Conservation (phyloP, 352 stramenopile genomes). For the Aphanomyces euteiches region DNA sequence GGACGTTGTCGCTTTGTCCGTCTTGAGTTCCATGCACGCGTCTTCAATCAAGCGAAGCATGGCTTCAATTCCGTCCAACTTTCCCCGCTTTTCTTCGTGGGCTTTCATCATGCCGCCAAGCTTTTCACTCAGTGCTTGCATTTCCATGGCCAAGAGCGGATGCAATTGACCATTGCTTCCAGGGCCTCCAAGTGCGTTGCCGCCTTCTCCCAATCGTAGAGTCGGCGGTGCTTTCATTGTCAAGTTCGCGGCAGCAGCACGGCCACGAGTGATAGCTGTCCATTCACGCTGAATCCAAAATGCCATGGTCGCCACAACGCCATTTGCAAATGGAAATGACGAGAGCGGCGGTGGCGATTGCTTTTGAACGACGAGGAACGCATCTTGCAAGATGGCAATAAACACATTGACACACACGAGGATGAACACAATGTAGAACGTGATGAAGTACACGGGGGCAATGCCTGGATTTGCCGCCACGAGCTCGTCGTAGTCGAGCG, state of each 20-base stretch:
- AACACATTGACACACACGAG: slow-evolving; percentile 74
- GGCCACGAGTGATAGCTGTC: slow-evolving; percentile 41
- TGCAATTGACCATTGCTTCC: slow-evolving; percentile 35
- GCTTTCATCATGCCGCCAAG: slow-evolving; percentile 49
- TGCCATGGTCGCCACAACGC: slow-evolving; percentile 34
- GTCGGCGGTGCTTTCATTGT: slow-evolving; percentile 38
- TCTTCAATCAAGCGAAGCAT: slow-evolving; percentile 57
- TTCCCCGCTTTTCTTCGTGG: slow-evolving; percentile 52
- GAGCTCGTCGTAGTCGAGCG: slow-evolving; percentile 53
- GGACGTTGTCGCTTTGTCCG: slow-evolving; percentile 36
- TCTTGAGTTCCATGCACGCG: slow-evolving; percentile 61
- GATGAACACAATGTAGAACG: slow-evolving; percentile 66
- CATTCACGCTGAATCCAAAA: slow-evolving; percentile 35
- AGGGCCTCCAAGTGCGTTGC: not conserved
- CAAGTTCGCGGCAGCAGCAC: slow-evolving; percentile 47
- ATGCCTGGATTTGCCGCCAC: slow-evolving; percentile 43
- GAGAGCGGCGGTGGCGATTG: slow-evolving; percentile 43
- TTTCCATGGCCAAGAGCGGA: slow-evolving; percentile 31
- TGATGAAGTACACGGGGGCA: slow-evolving; percentile 63
- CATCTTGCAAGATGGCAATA: slow-evolving; percentile 68
- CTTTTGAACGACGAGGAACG: slow-evolving; percentile 36
- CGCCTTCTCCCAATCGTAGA: slow-evolving; percentile 31
- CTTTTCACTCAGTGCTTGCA: slow-evolving; percentile 43
- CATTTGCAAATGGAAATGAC: slow-evolving; percentile 62
- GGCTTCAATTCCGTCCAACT: slow-evolving; percentile 59